These are phyloP conservation scores for Cytospora piceicola DNA, from an alignment of 2,329 filamentous ascomycete genomes.

Conservation along the genomic window DNA sequence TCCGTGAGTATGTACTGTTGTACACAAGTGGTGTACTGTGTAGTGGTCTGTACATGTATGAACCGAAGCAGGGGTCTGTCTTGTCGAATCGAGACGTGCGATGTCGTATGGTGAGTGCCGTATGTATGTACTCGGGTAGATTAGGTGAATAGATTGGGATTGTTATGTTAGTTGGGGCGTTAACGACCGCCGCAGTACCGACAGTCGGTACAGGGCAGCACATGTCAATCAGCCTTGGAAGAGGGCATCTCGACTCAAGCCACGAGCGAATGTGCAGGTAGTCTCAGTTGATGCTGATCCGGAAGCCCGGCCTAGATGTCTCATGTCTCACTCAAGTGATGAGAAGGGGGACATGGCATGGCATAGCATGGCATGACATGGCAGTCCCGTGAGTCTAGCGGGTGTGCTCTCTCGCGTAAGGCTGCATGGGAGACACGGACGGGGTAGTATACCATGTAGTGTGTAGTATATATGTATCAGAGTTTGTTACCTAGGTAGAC, in stretches of 20 bases:
- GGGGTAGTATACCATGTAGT: not conserved
- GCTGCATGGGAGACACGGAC: conserved; percentile 8
- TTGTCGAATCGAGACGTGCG: not conserved
- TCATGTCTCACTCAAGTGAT: not conserved
- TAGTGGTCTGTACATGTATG: not conserved
- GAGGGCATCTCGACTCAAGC: not conserved
- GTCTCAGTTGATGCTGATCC: conserved; percentile 1
- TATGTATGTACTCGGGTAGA: too few relatives aligned
- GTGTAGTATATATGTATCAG: not conserved
- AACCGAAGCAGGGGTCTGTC: not conserved
- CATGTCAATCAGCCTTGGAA: not conserved
- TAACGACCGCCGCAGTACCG: not conserved
- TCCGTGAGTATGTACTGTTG: too few relatives aligned
- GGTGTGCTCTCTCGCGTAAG: conserved; percentile 7
- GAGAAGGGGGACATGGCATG: not conserved
- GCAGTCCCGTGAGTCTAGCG: not conserved
- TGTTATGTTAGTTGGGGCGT: not conserved
- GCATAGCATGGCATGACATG: conserved; percentile 1
- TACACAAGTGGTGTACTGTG: too few relatives aligned
- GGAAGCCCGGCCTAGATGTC: not conserved
- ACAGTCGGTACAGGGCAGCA: not conserved
- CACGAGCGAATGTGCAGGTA: not conserved
- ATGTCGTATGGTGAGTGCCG: not conserved
- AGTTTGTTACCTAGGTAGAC: too few relatives aligned
- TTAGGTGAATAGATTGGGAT: not conserved